Evolutionary conservation across 1,284 basidiomycete genomes (phyloP).

Genomic region (Coriolopsis trogii): DNA sequence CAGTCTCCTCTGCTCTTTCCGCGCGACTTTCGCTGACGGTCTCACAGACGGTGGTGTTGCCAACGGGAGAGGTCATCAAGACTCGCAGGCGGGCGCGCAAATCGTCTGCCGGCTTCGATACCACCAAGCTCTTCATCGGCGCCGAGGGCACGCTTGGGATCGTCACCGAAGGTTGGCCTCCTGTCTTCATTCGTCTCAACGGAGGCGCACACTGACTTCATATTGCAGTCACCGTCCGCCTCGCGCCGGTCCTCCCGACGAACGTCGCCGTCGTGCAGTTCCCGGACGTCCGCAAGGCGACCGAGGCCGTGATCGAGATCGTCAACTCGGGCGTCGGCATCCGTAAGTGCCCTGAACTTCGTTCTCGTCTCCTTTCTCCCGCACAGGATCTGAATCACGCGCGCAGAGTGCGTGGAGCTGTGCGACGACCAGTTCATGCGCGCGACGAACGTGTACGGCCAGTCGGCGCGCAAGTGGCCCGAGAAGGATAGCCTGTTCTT

Average conservation of each 20-base stretch:
- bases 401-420: slow-evolving; percentile 71
- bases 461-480: slow-evolving; percentile 61
- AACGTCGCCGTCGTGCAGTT: slow-evolving; percentile 73
- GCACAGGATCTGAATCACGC: not conserved
- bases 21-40: not conserved
- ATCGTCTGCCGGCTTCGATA: slow-evolving; percentile 90
- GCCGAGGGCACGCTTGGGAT: slow-evolving; percentile 95
- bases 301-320: slow-evolving; percentile 76
- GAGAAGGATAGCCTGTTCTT: slow-evolving; percentile 82
- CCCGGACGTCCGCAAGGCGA: slow-evolving; percentile 64
- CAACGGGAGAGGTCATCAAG: slow-evolving; percentile 92
- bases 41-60: slow-evolving; percentile 81
- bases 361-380: not conserved
- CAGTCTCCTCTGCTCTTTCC: slow-evolving; percentile 18
- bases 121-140: slow-evolving; percentile 91
- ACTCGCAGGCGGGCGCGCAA: slow-evolving; percentile 87
- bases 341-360: slow-evolving; percentile 45
- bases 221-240: slow-evolving; percentile 69
- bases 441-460: slow-evolving; percentile 68
- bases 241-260: slow-evolving; percentile 83
- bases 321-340: slow-evolving; percentile 76
- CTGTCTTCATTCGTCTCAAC: slow-evolving; percentile 38
- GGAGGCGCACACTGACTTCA: slow-evolving; percentile 35
- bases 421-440: slow-evolving; percentile 73
- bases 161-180: slow-evolving; percentile 76